Evolutionary conservation across 23 red algal species (phyloP), one percentile per base, ranked within the genome.

Genomic region (Gracilaria domingensis): DNA sequence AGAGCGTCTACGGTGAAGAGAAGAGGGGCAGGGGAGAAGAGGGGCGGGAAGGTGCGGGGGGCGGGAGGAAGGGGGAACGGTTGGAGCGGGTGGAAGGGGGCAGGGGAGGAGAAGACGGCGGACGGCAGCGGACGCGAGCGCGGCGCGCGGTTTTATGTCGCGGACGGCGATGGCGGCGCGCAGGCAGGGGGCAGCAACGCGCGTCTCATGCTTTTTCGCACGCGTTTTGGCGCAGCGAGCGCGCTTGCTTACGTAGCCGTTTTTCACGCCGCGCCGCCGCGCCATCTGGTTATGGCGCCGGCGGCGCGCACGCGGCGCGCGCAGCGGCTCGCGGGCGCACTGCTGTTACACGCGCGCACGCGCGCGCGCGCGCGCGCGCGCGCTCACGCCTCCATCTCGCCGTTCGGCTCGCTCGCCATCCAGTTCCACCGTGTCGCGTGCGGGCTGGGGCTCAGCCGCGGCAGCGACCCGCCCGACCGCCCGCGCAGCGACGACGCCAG

Each of bases 171-270:
- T 56, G 40, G 25, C 55, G 82, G 30, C 51, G 3, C 25, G 21
- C 39, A 28, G n/a, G 37, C 69, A 75, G 2, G 24, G 60, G 24
- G 60, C 60, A 65, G 60, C 60, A 65, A 65, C 60, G 60, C 60
- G 26, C 60, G 20, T 20, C 55, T 20, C 55, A 20, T 24, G 20
- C n/a, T 59, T 59, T 24, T 18, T 18, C 12, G n/a, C 66, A 25
- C 12, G 66, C 35, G n/a, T n/a, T n/a, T 12, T 48, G 51, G 51
- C 51, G 6, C 51, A 55, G 51, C 51, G 51, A 55, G 51, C 51
- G 51, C 51, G 51, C 51, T 18, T 55, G 51, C 51, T 55, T 55
- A 20, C 51, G 51, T 18, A 55, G 51, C 51, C 13, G 51, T 55
- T 55, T 55, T 55, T 48, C 7, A 48, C 45, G 45, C 45, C 7